Evolutionary conservation across 371 early-diverging fungal species (phyloP).

Genomic region (Dichotomocladium elegans): DNA sequence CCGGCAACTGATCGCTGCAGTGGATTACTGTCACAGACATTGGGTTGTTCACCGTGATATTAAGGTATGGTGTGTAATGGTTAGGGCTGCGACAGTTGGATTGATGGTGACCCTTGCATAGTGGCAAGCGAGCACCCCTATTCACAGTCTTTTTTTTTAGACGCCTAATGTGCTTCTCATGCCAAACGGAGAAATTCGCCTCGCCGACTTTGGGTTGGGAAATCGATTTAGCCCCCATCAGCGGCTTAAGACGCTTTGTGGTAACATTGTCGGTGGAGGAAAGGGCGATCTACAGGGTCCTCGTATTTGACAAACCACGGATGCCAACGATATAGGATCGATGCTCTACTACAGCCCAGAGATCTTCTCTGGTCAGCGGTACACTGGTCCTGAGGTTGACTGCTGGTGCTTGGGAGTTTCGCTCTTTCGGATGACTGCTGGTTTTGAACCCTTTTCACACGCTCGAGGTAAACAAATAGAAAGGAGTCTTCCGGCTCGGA

Average conservation of each 20-base stretch:
- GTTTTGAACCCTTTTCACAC: conserved; percentile 85
- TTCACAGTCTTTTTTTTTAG: conserved; percentile 7
- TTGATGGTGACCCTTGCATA: neutral
- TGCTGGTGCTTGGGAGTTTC: conserved; percentile 86
- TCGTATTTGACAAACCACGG: too few species aligned
- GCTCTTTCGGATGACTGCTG: conserved; percentile 86
- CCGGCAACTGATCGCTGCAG: conserved; percentile 64
- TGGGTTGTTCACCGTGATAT: conserved; percentile 79
- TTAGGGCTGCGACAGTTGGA: too few species aligned
- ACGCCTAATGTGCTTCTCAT: conserved; percentile 57
- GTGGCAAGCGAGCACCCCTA: neutral
- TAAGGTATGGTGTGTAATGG: conserved; percentile 57
- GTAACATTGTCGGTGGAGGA: conserved; percentile 23
- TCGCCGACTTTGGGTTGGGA: conserved; percentile 83
- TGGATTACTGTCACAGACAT: conserved; percentile 73
- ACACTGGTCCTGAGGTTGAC: conserved; percentile 67
- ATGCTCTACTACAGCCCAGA: conserved; percentile 61
- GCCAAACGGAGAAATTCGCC: conserved; percentile 45
- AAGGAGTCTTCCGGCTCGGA: too few species aligned
- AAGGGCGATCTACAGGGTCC: too few species aligned
- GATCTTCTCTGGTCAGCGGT: conserved; percentile 54
- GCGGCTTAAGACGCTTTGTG: conserved; percentile 74
- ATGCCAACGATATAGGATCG: conserved; percentile 32
- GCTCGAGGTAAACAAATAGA: conserved; percentile 36
- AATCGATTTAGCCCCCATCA: conserved; percentile 61